Evolutionary conservation across 768 basidiomycete species (phyloP).

Genomic region (Fistulinella prunicolor): DNA sequence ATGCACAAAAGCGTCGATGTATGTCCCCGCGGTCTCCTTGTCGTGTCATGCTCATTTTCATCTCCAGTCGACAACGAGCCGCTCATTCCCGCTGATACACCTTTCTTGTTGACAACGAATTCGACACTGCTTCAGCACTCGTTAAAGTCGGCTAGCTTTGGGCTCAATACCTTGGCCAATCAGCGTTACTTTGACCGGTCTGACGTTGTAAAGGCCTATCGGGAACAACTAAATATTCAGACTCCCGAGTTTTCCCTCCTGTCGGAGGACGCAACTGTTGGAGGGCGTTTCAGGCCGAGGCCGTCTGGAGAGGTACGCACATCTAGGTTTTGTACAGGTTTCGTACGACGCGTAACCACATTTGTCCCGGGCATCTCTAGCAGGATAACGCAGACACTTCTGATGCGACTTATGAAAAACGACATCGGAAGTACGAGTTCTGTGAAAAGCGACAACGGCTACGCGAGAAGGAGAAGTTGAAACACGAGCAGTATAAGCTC

Average conservation of each 20-base stretch:
- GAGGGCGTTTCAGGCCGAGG: constrained; percentile 69
- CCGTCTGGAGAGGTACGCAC: constrained; percentile 65
- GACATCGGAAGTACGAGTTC: constrained; percentile 83
- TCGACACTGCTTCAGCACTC: constrained; percentile 47
- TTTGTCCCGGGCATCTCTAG: constrained; percentile 10
- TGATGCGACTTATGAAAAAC: constrained; percentile 75
- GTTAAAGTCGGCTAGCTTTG: constrained; percentile 33
- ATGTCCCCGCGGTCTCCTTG: constrained; percentile 29
- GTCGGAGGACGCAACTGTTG: constrained; percentile 51
- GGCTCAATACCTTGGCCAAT: constrained; percentile 57
- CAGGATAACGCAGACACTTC: constrained; percentile 66
- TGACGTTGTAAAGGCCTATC: constrained; percentile 69
- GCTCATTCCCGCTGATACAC: constrained; percentile 62
- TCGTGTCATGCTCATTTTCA: constrained; percentile 19
- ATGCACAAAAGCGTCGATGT: constrained; percentile 77
- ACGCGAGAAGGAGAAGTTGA: constrained; percentile 88
- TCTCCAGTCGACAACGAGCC: constrained; percentile 65
- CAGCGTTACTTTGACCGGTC: constrained; percentile 77
- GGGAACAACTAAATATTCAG: constrained; percentile 69
- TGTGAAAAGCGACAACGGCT: constrained; percentile 83
- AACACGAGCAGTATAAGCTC: constrained; percentile 89
- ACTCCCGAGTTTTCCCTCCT: constrained; percentile 65
- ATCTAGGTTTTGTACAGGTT: not conserved
- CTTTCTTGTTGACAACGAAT: constrained; percentile 74
- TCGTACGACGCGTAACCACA: constrained; percentile 6